These are phyloP conservation scores for Iris macrosiphon DNA, from an alignment of 106 monocot species.

Conservation along the genomic window DNA sequence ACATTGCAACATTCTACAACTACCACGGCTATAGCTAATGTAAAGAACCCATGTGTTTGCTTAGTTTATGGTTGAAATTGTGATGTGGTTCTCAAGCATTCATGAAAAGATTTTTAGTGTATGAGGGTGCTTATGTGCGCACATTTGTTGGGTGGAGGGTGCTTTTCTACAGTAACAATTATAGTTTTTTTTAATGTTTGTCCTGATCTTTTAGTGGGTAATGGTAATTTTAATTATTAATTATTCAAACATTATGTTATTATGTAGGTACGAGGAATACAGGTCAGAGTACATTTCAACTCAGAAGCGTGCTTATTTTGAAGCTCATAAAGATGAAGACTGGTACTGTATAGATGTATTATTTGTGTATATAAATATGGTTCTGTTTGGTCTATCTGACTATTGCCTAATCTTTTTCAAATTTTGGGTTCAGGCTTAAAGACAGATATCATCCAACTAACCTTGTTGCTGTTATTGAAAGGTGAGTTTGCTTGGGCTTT, in stretches of 20 bases:
- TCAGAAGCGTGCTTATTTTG: constrained; percentile 91
- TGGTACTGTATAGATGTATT: constrained; percentile 37
- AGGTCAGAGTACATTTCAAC: constrained; percentile 92
- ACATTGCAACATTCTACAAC: neutral
- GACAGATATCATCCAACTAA: constrained; percentile 99
- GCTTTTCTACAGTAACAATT: too few species aligned
- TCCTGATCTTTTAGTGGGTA: too few species aligned
- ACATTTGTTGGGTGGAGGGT: neutral
- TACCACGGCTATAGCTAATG: neutral
- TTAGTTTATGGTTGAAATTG: too few species aligned
- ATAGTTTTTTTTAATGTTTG: too few species aligned
- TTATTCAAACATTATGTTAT: neutral
- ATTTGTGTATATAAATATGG: neutral
- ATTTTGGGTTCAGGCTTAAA: constrained; percentile 65
- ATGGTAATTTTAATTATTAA: neutral
- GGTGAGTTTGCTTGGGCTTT: constrained; percentile 31
- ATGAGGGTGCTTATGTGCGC: neutral
- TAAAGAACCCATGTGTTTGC: neutral
- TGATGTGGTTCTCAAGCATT: too few species aligned
- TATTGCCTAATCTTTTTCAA: neutral
- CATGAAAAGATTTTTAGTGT: neutral
- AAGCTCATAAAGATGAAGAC: constrained; percentile 94
- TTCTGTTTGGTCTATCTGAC: neutral
- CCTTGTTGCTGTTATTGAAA: constrained; percentile 86
- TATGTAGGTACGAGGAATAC: constrained; percentile 83